A percentile compares a stretch with the other conserved stretches of the same genome.
These are phyloP conservation scores for Saccharomyces hybrid DNA, from an alignment of 1,139 yeast genomes.

Conservation along the genomic window DNA sequence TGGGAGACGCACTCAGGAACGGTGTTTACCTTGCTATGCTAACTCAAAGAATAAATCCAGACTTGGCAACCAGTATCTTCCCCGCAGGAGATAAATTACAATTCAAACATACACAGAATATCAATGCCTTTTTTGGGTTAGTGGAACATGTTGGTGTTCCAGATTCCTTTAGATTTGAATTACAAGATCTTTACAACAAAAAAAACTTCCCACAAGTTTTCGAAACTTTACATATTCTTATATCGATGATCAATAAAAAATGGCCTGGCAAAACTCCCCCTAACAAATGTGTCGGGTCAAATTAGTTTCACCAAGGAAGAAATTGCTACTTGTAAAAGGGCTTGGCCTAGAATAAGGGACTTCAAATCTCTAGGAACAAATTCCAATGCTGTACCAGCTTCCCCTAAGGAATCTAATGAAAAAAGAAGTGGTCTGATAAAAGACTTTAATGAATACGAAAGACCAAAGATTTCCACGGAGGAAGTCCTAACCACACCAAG, in stretches of 20 bases:
- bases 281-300: conserved; percentile 58
- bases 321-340: conserved; percentile 55
- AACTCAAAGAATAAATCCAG: conserved; percentile 65
- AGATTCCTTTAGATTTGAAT: conserved; percentile 76
- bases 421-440: conserved; percentile 17
- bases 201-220: conserved; percentile 91
- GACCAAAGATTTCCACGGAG: neutral
- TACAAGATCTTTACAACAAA: conserved; percentile 87
- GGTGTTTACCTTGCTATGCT: conserved; percentile 82
- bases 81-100: conserved; percentile 55
- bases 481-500: conserved; percentile 3
- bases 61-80: conserved; percentile 47
- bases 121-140: conserved; percentile 72
- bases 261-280: conserved; percentile 41
- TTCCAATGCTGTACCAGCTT: conserved; percentile 11
- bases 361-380: conserved; percentile 37
- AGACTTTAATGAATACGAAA: conserved; percentile 16
- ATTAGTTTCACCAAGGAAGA: conserved; percentile 61
- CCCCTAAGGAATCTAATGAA: conserved; percentile 1
- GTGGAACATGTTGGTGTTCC: conserved; percentile 71
- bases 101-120: conserved; percentile 88
- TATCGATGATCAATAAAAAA: conserved; percentile 51
- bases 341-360: conserved; percentile 50
- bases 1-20: conserved; percentile 59
- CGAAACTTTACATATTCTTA: conserved; percentile 85